phyloP scores from a whole-genome alignment of 345 rosid species.

The Brassica nigra region DNA sequence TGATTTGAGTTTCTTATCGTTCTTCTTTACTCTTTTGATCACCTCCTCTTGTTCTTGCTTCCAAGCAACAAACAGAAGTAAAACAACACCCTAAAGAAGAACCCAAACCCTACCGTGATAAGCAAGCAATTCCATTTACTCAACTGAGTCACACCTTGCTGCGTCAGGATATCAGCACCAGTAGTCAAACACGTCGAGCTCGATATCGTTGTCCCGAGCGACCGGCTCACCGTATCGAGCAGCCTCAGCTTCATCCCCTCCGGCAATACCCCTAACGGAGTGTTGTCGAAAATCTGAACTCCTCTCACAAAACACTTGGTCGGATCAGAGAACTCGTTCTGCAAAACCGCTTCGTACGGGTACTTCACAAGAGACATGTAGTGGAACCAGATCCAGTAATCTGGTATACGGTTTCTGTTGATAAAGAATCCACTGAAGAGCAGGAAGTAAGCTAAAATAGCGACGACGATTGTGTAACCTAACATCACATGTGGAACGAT shows the following conservation, averaged over 20 bases:
- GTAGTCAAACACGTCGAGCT: conserved; percentile 81
- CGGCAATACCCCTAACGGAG: conserved; percentile 69
- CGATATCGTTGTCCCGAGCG: conserved; percentile 65
- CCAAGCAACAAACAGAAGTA: conserved; percentile 79
- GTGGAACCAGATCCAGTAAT: conserved; percentile 97
- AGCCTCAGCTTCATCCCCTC: conserved; percentile 50
- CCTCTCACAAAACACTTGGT: conserved; percentile 75
- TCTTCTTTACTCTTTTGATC: neutral
- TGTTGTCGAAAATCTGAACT: conserved; percentile 80
- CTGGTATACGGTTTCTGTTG: conserved; percentile 76
- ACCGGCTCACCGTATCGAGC: conserved; percentile 51
- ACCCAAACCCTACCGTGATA: conserved; percentile 86
- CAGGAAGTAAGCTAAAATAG: conserved; percentile 85
- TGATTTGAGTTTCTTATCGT: neutral
- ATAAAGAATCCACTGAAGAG: conserved; percentile 96
- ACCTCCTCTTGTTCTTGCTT: conserved; percentile 46
- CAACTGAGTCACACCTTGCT: conserved; percentile 70
- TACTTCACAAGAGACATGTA: conserved; percentile 88
- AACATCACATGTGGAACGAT: conserved; percentile 93
- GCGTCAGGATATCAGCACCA: conserved; percentile 62
- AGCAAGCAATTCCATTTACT: conserved; percentile 81
- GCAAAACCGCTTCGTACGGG: conserved; percentile 85
- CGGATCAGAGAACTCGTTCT: conserved; percentile 72
- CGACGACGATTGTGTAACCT: conserved; percentile 89
- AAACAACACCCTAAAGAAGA: conserved; percentile 80